Conservation (phyloP, 2,329 filamentous ascomycete species). For the Penicillium sp. region DNA sequence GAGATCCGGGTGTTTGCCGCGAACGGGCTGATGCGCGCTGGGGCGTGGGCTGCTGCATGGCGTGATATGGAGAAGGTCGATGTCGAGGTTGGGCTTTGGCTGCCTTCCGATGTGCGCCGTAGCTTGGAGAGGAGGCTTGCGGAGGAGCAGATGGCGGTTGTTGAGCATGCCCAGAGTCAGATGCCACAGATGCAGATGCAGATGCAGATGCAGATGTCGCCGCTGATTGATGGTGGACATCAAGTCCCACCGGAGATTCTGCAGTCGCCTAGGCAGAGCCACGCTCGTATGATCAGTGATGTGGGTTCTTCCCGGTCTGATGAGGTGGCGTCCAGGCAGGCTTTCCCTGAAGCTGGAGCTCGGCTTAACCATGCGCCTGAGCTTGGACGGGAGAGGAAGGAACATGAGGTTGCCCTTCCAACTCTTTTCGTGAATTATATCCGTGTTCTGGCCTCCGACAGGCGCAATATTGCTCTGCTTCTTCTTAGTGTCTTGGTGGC, state of each 20-base stretch:
- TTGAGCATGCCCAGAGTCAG: conserved; percentile 8
- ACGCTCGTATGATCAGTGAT: conserved; percentile 8
- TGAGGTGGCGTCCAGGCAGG: not conserved
- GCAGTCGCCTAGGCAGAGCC: conserved; percentile 6
- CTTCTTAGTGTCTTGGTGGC: conserved; percentile 11
- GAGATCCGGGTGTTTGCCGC: conserved; percentile 81
- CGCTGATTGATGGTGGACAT: not conserved
- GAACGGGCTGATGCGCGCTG: conserved; percentile 84
- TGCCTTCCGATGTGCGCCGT: conserved; percentile 46
- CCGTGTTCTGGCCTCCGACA: conserved; percentile 45
- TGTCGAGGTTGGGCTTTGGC: conserved; percentile 72
- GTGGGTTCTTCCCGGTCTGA: conserved; percentile 7
- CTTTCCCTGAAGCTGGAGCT: conserved; percentile 9
- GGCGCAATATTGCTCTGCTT: conserved; percentile 41
- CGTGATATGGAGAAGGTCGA: conserved; percentile 98
- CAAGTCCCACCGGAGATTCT: not conserved
- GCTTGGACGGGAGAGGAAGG: conserved; percentile 3
- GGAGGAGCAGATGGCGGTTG: conserved; percentile 33
- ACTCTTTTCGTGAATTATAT: conserved; percentile 49
- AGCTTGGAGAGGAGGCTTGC: conserved; percentile 41
- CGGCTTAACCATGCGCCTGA: conserved; percentile 3
- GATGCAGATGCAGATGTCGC: not conserved
- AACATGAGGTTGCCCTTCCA: conserved; percentile 43
- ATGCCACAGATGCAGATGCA: conserved; percentile 7
- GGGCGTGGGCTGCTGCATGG: conserved; percentile 90